Evolutionary conservation across 75 land plant species (phyloP), one percentile per base, ranked within the genome.

Genomic region (Larix kaempferi): DNA sequence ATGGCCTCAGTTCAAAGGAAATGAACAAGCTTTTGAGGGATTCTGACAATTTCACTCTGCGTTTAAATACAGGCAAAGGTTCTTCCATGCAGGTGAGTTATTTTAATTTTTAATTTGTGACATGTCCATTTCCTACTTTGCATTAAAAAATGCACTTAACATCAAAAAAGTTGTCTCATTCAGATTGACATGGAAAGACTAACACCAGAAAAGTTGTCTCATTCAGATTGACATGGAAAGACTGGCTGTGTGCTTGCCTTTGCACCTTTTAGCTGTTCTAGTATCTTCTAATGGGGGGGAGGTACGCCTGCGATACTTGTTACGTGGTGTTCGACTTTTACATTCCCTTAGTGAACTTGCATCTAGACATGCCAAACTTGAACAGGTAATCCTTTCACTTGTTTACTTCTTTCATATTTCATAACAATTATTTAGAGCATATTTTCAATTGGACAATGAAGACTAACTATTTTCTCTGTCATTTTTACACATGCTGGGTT

Each of bases 181-280:
- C 90, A 96, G 99, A 86, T 96, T 76, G 91, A 94, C 76, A 73
- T 92, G 83, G 93, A 94, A 82, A 86, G 74, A 73, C 80, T 96
- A 29, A 29, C 33, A 29, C 1, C 33, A 0, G 33, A 29, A 1
- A 49, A 26, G 35, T 81, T 73, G n/a, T 73, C 19, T 76, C 44
- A 78, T 69, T 57, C 90, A 96, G 99, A 86, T 96, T 76, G 91
- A 94, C 76, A 73, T 92, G 83, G 93, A 94, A 82, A 86, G 74
- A 75, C 80, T 96, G 71, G 95, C 95, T 66, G 66, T 78, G 11
- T 80, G 79, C 77, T 88, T 96, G 67, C 98, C 99, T 69, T 66
- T 92, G 79, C 99, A 96, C 81, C 85, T 96, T 17, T 87, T 92
- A 78, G 93, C 99, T 2, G 83, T 85, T 83, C 80, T 90, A 44